Percentiles rank a stretch among this genome's conserved stretches.
phyloP scores from a whole-genome alignment of 345 rosid genomes.

The Mangifera indica region DNA sequence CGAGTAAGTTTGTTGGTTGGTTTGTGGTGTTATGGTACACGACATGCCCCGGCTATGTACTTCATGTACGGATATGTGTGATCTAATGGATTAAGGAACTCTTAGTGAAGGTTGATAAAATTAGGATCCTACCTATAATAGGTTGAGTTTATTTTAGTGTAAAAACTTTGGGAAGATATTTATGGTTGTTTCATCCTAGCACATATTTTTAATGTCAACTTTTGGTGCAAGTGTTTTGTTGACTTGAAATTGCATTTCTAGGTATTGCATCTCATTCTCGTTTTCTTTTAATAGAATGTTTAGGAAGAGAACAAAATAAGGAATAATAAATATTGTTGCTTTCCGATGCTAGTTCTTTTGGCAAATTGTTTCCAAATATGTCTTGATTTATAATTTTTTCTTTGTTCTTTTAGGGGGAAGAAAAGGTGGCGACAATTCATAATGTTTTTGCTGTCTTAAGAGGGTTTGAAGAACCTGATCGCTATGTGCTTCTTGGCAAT shows the following conservation, averaged over 20 bases:
- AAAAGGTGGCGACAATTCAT: constrained; percentile 55
- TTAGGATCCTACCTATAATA: background rate
- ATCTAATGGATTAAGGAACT: constrained; percentile 2
- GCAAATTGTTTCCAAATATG: constrained; percentile 10
- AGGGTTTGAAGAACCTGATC: constrained; percentile 77
- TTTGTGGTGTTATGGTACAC: constrained; percentile 10
- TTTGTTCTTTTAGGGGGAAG: constrained; percentile 55
- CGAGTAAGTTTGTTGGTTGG: constrained; percentile 4
- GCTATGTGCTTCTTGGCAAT: constrained; percentile 83
- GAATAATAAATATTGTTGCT: too few relatives aligned
- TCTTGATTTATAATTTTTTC: constrained; percentile 18
- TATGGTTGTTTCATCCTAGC: background rate
- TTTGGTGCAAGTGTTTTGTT: background rate
- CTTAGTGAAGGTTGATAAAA: background rate
- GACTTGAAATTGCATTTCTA: background rate
- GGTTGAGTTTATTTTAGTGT: background rate
- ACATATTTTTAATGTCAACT: background rate
- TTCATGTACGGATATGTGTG: background rate
- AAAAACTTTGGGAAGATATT: background rate
- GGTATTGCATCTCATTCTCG: background rate
- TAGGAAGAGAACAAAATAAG: too few relatives aligned
- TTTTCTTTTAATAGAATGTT: too few relatives aligned
- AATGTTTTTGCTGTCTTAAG: constrained; percentile 68
- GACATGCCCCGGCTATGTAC: background rate
- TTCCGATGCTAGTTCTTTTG: background rate